Percentiles rank a stretch among this genome's conserved stretches.
Evolutionary conservation across 2,329 filamentous ascomycete genomes (phyloP).

Genomic region (Colletotrichum lini): DNA sequence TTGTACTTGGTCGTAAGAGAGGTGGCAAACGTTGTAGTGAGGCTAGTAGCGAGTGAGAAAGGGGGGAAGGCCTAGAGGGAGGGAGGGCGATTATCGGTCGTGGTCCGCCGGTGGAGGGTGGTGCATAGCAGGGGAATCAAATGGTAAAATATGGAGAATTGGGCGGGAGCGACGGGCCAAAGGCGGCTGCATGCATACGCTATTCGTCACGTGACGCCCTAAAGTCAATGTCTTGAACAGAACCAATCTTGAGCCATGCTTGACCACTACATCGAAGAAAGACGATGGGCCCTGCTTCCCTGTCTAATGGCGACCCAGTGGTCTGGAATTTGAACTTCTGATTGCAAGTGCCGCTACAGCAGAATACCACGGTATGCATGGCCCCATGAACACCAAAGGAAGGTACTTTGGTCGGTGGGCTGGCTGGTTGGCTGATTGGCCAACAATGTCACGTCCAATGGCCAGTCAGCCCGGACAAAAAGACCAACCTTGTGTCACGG

Average conservation of each 20-base stretch:
- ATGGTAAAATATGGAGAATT: slow-evolving; percentile 36
- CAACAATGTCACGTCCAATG: not conserved
- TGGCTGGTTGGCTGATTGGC: not conserved
- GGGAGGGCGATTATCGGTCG: not conserved
- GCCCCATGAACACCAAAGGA: not conserved
- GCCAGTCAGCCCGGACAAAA: not conserved
- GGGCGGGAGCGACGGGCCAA: slow-evolving; percentile 39
- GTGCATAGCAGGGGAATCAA: slow-evolving; percentile 38
- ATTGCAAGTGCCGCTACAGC: not conserved
- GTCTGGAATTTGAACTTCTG: slow-evolving; percentile 1
- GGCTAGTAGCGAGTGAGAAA: no score
- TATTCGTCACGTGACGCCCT: slow-evolving; percentile 34
- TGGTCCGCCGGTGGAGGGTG: slow-evolving; percentile 20
- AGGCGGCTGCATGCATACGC: slow-evolving; percentile 41
- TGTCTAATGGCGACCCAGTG: not conserved
- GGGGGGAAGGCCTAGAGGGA: not conserved
- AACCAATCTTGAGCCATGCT: not conserved
- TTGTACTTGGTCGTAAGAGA: not conserved
- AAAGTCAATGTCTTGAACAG: slow-evolving; percentile 28
- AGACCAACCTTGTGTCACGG: not conserved
- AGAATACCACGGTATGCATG: not conserved
- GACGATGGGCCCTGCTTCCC: not conserved
- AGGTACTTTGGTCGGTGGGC: not conserved
- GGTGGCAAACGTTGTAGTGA: not conserved
- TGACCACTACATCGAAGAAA: not conserved